These are phyloP conservation scores for Backusella australiensis DNA, from an alignment of 192 early-diverging fungal genomes.

Conservation along the genomic window DNA sequence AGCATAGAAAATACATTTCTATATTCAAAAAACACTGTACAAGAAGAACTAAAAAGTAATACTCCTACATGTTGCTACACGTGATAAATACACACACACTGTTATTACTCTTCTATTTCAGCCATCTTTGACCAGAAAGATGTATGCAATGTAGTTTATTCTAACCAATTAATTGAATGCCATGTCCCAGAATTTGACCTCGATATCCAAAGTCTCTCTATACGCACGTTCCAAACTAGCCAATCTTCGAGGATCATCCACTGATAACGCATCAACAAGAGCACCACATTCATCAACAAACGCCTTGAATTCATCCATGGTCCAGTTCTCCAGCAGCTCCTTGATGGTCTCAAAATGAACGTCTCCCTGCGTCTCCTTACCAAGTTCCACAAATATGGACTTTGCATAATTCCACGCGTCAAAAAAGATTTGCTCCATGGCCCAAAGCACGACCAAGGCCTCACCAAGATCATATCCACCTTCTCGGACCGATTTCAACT, in stretches of 20 bases:
- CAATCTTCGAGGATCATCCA: neutral
- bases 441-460: slow-evolving; percentile 21
- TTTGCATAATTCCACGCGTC: slow-evolving; percentile 28
- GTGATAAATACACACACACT: too few species aligned
- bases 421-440: slow-evolving; percentile 26
- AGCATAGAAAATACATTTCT: too few species aligned
- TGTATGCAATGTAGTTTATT: too few species aligned
- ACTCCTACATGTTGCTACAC: too few species aligned
- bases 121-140: too few species aligned
- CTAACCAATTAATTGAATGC: neutral
- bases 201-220: slow-evolving; percentile 18
- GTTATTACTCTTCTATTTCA: too few species aligned
- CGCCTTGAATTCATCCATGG: slow-evolving; percentile 15
- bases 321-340: slow-evolving; percentile 23
- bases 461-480: slow-evolving; percentile 17
- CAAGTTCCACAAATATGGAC: neutral
- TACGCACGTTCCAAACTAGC: slow-evolving; percentile 10
- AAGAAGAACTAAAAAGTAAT: too few species aligned
- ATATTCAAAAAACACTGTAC: too few species aligned
- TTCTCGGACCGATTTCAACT: slow-evolving; percentile 13
- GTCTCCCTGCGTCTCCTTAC: neutral
- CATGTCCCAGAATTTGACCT: slow-evolving; percentile 26
- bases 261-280: neutral
- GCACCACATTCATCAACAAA: slow-evolving; percentile 24
- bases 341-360: slow-evolving; percentile 13